Evolutionary conservation across 257 asterid genomes (phyloP), one percentile per base, ranked within the genome.

Genomic region (Fraxinus americana): DNA sequence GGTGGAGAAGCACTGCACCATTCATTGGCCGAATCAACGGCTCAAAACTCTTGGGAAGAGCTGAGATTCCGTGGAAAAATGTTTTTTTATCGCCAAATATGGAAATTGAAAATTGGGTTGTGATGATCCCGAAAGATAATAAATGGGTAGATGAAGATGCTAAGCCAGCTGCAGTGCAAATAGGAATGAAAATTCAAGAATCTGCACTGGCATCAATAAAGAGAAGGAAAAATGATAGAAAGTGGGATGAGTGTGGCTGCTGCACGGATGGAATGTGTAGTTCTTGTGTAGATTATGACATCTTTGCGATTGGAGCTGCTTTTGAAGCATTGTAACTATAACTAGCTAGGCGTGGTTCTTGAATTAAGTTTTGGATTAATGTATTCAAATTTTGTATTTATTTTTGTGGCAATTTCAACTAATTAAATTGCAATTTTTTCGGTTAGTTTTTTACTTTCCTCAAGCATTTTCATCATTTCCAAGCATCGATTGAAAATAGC

Each of bases 51-150:
- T 25, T 25, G 27, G 27, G 27, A 25, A 25, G 27, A 25, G 27
- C 27, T 43, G 90, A 89, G 82, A 59, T 90, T 84, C 89, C 90
- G 19, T 87, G 91, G 96, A 81, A 45, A 75, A 81, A 66, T 50
- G 84, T 78, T 10, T 68, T 83, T 16, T 89, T 78, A 16, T 75
- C 86, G 1, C 75, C 70, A 3, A 57, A 61, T 43, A 61, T 86
- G 91, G 87, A 78, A 81, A 67, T 86, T 3, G 86, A 86, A 82
- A 86, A 87, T 54, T 90, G 97, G 92, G 85, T 79, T 13, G 75
- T 73, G 25, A 84, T 91, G 92, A 71, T 71, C 38, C 57, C 87
- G 0, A 83, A 85, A 61, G 79, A 25, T 61, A 17, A 76, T 1
- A 34, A 38, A 7, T 11, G 80, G n/a, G 80, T 70, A 5, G 61